Evolutionary conservation across 345 rosid genomes (phyloP), one percentile per base, ranked within the genome.

Genomic region (Salix caprea): DNA sequence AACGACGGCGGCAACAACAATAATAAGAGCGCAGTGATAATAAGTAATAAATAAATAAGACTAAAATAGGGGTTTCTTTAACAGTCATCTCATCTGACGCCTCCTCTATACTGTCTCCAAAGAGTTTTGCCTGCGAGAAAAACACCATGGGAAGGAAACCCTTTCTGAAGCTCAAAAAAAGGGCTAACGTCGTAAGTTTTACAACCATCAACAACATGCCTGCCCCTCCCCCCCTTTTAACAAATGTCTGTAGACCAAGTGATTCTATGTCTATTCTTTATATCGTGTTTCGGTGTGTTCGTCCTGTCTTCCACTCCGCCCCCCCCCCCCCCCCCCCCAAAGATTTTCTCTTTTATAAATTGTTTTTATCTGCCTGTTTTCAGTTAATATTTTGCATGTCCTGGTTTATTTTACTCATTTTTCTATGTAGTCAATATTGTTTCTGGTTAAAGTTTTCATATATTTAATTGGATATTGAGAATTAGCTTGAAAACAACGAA

Each of bases 91-190:
- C 30, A 3, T 1, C 14, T 11, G 4, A 11, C 46, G 46, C 46
- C 46, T 42, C 46, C 13, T 42, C 46, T 42, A 1, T 42, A 42
- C 39, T 52, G 30, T n/a, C 10, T 54, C 19, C 19, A 24, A 30
- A 15, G 30, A 7, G 4, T 13, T 19, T 71, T 70, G 32, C 10
- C 16, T 3, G 10, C 7, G 26, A 34, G 8, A 32, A 21, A 36
- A n/a, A 42, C 13, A 4, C 64, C 4, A 75, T 75, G 78, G 73
- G 67, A 2, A 52, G 78, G 67, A 75, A 68, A 68, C 72, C 78
- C 3, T 42, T 2, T 54, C 23, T 56, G 7, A 68, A 69, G 40
- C 28, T 26, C 48, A 34, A 18, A 39, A 44, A 56, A 13, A 58
- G 48, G 66, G 6, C 42, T 26, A 36, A 13, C 11, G 21, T 13